Conservation (phyloP, 805 yeast species). For the Candida ortonii region DNA sequence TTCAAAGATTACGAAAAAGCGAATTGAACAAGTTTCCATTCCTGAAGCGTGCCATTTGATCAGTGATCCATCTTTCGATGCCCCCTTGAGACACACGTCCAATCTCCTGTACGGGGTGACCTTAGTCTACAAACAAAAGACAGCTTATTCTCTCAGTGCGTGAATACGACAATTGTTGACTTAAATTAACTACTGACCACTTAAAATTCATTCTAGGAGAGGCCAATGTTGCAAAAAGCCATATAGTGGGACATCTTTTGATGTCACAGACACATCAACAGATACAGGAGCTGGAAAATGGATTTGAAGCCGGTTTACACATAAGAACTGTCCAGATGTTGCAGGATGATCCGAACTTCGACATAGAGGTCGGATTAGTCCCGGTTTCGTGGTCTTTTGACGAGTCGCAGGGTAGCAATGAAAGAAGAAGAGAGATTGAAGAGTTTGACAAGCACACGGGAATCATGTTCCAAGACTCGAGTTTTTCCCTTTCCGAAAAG, state of each 20-base stretch:
- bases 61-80: slow-evolving; percentile 14
- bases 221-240: slow-evolving; percentile 15
- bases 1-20: slow-evolving; percentile 29
- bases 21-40: slow-evolving; percentile 38
- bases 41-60: slow-evolving; percentile 40
- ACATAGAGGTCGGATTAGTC: slow-evolving; percentile 31
- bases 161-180: slow-evolving; percentile 3
- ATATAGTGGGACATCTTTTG: slow-evolving; percentile 12
- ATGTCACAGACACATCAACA: slow-evolving; percentile 1
- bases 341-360: slow-evolving; percentile 39
- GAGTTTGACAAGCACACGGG: slow-evolving; percentile 12
- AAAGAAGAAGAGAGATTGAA: slow-evolving; percentile 5
- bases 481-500: slow-evolving; percentile 6
- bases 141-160: slow-evolving; percentile 40
- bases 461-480: slow-evolving; percentile 11
- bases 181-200: slow-evolving; percentile 1
- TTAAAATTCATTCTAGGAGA: slow-evolving; percentile 11
- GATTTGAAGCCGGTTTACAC: slow-evolving; percentile 6
- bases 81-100: slow-evolving; percentile 38
- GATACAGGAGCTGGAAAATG: slow-evolving; percentile 6
- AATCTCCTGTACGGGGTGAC: slow-evolving; percentile 48
- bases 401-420: neutral
- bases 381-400: slow-evolving; percentile 15
- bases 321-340: slow-evolving; percentile 12
- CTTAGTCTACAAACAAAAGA: slow-evolving; percentile 47